A percentile compares a stretch with the other conserved stretches of the same genome.
Evolutionary conservation across 257 asterid species (phyloP).

Genomic region (Fraxinus anomala): DNA sequence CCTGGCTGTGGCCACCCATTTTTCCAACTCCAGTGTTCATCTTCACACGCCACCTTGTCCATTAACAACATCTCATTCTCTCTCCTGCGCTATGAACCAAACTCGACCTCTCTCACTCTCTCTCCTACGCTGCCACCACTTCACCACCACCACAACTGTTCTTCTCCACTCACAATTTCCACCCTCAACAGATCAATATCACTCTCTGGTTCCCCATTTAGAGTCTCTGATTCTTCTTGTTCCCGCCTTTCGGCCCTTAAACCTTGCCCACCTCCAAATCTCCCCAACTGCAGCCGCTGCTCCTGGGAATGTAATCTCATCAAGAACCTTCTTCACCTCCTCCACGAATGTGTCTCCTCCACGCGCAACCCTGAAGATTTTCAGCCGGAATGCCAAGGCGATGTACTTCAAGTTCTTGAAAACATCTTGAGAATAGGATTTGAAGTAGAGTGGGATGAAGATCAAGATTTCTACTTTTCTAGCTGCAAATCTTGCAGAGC

Average conservation of each 20-base stretch:
- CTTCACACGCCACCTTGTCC: slow-evolving; percentile 56
- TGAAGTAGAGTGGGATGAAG: slow-evolving; percentile 83
- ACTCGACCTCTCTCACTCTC: slow-evolving; percentile 60
- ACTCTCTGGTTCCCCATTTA: slow-evolving; percentile 67
- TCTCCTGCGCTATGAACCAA: slow-evolving; percentile 54
- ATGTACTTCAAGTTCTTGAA: slow-evolving; percentile 75
- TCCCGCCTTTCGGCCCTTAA: slow-evolving; percentile 67
- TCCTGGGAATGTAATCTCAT: slow-evolving; percentile 71
- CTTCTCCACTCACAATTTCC: slow-evolving; percentile 37
- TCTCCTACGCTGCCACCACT: slow-evolving; percentile 37
- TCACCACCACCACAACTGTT: slow-evolving; percentile 42
- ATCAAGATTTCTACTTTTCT: slow-evolving; percentile 58
- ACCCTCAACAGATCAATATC: slow-evolving; percentile 55
- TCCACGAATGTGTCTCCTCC: slow-evolving; percentile 61
- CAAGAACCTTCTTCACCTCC: slow-evolving; percentile 53
- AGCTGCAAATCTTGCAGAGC: slow-evolving; percentile 63
- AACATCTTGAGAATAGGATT: slow-evolving; percentile 54
- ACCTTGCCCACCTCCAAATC: slow-evolving; percentile 61
- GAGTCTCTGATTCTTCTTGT: slow-evolving; percentile 75
- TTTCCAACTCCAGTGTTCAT: slow-evolving; percentile 67
- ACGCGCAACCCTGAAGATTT: slow-evolving; percentile 54
- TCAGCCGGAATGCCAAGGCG: slow-evolving; percentile 64
- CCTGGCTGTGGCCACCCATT: slow-evolving; percentile 97
- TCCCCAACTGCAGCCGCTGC: slow-evolving; percentile 74
- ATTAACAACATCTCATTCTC: slow-evolving; percentile 57